Conservation (phyloP, 768 basidiomycete species). For the Tricholoma sp. region DNA sequence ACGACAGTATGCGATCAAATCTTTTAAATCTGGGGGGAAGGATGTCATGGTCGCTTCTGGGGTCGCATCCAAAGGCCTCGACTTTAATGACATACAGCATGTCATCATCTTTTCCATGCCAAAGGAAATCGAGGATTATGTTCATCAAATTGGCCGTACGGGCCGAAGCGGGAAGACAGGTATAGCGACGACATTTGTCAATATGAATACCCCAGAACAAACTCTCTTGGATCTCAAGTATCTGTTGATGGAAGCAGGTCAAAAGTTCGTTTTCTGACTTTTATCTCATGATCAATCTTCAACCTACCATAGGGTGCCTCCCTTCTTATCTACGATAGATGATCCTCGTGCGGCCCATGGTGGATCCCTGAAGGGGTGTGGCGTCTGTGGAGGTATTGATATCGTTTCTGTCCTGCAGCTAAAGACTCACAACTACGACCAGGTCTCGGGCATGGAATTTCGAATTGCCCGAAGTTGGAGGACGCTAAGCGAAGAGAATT, state of each 20-base stretch:
- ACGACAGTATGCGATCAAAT: conserved; percentile 97
- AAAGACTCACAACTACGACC: conserved; percentile 6
- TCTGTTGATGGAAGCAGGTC: conserved; percentile 92
- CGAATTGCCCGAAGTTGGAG: conserved; percentile 95
- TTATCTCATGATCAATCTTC: background rate
- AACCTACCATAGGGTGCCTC: conserved; percentile 65
- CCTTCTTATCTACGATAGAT: conserved; percentile 84
- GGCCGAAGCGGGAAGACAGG: conserved; percentile 98
- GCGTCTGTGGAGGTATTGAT: conserved; percentile 85
- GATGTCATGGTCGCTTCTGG: conserved; percentile 99
- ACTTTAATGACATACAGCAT: conserved; percentile 98
- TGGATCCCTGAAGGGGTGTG: conserved; percentile 79
- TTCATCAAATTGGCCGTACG: conserved; percentile 98
- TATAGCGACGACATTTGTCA: conserved; percentile 98
- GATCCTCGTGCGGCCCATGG: conserved; percentile 83
- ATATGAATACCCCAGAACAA: conserved; percentile 96
- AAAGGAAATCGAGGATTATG: conserved; percentile 99
- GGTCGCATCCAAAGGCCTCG: conserved; percentile 96
- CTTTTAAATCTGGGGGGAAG: conserved; percentile 95
- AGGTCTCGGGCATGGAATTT: conserved; percentile 92
- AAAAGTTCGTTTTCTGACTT: conserved; percentile 50
- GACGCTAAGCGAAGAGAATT: conserved; percentile 88
- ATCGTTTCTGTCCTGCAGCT: background rate
- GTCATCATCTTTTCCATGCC: conserved; percentile 99
- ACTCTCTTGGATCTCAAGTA: conserved; percentile 97